Evolutionary conservation across 805 yeast genomes (phyloP).

Genomic region (Lipomyces yamanashiensis): DNA sequence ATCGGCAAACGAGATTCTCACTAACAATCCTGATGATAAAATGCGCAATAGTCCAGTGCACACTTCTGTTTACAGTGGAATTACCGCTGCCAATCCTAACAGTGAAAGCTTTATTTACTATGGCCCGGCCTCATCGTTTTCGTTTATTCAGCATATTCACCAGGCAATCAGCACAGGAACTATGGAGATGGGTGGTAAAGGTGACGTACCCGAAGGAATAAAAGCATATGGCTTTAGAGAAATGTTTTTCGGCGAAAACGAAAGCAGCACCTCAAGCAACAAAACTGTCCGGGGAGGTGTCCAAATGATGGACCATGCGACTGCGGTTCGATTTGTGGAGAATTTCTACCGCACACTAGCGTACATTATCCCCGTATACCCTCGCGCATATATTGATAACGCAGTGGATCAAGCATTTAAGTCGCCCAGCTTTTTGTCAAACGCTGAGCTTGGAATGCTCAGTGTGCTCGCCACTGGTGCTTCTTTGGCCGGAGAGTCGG

Average conservation of each 20-base stretch:
- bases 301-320: slow-evolving; percentile 22
- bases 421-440: background rate
- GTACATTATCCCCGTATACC: slow-evolving; percentile 31
- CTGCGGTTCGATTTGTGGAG: slow-evolving; percentile 24
- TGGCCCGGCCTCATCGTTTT: slow-evolving; percentile 36
- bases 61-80: slow-evolving; percentile 28
- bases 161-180: slow-evolving; percentile 30
- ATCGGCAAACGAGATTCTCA: background rate
- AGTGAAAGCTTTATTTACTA: slow-evolving; percentile 33
- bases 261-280: background rate
- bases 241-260: slow-evolving; percentile 28
- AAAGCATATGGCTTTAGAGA: slow-evolving; percentile 32
- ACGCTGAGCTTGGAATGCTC: slow-evolving; percentile 27
- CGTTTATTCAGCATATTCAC: slow-evolving; percentile 36
- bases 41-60: slow-evolving; percentile 21
- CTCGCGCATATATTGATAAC: slow-evolving; percentile 20
- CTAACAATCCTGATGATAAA: background rate
- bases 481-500: slow-evolving; percentile 26
- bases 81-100: slow-evolving; percentile 28
- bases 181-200: slow-evolving; percentile 29
- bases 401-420: slow-evolving; percentile 18
- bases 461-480: slow-evolving; percentile 32
- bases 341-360: slow-evolving; percentile 26
- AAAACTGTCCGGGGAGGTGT: slow-evolving; percentile 4
- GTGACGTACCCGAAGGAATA: slow-evolving; percentile 35